phyloP scores from a whole-genome alignment of 2,329 filamentous ascomycete species.

The Coniochaeta sp. region DNA sequence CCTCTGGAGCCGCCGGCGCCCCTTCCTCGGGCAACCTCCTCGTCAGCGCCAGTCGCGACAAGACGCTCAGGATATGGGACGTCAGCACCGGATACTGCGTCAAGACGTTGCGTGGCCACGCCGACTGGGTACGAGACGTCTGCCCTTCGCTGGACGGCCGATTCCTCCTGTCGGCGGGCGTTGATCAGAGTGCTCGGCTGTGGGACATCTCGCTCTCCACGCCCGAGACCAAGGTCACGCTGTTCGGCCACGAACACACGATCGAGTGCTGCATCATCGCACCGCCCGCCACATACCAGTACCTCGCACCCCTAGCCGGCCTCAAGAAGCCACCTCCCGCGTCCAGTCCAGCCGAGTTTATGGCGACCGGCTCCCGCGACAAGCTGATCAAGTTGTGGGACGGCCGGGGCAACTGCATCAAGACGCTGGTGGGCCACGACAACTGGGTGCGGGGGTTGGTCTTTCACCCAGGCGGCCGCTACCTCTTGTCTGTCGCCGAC shows the following conservation, averaged over 20 bases:
- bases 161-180: conserved; percentile 74
- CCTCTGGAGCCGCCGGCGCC: conserved; percentile 65
- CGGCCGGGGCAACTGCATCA: conserved; percentile 73
- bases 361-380: conserved; percentile 83
- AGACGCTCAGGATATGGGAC: conserved; percentile 84
- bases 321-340: conserved; percentile 73
- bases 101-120: conserved; percentile 80
- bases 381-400: conserved; percentile 92
- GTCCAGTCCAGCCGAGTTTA: conserved; percentile 73
- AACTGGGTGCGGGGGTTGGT: conserved; percentile 86
- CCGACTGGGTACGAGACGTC: conserved; percentile 88
- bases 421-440: conserved; percentile 80
- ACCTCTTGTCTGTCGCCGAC: conserved; percentile 76
- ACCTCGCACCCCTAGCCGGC: conserved; percentile 70
- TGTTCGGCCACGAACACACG: conserved; percentile 80
- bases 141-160: conserved; percentile 75
- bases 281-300: conserved; percentile 68
- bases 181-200: conserved; percentile 73
- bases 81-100: conserved; percentile 88
- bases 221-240: conserved; percentile 67
- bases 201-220: conserved; percentile 72
- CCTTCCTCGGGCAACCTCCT: conserved; percentile 78
- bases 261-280: conserved; percentile 85
- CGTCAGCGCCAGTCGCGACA: conserved; percentile 79
- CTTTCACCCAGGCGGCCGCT: conserved; percentile 90